Percentiles rank a stretch among this genome's conserved stretches.
Conservation (phyloP, 495 filamentous ascomycete genomes). For the Hypoxylon subgilvum region DNA sequence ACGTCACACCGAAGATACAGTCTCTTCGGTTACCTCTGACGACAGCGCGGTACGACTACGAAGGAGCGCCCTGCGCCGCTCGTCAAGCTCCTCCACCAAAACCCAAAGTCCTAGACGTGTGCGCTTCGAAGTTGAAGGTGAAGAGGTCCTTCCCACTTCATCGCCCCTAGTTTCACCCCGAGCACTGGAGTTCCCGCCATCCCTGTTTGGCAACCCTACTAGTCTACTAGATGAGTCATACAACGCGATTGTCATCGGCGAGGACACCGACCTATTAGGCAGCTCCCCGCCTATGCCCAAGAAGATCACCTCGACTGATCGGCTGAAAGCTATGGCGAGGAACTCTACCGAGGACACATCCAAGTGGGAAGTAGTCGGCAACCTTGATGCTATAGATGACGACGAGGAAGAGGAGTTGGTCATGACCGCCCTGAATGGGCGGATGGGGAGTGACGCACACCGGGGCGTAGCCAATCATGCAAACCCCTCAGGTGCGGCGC, state of each 20-base stretch:
- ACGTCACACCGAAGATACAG: conserved; percentile 43
- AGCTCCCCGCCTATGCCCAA: conserved; percentile 49
- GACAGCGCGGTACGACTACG: conserved; percentile 47
- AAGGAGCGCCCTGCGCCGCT: conserved; percentile 58
- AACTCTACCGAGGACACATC: conserved; percentile 52
- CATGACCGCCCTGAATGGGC: conserved; percentile 33
- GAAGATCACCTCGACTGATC: conserved; percentile 56
- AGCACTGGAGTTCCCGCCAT: conserved; percentile 17
- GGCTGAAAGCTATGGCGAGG: conserved; percentile 50
- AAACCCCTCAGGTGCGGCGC: conserved; percentile 10
- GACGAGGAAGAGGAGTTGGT: conserved; percentile 45
- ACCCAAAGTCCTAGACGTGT: conserved; percentile 57
- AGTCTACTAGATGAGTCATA: conserved; percentile 38
- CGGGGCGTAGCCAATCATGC: background rate
- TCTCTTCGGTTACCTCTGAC: conserved; percentile 52
- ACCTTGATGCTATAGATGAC: conserved; percentile 36
- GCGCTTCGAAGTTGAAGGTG: conserved; percentile 59
- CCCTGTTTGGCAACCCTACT: conserved; percentile 33
- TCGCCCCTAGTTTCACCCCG: conserved; percentile 47
- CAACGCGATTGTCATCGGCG: conserved; percentile 21
- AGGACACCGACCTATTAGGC: conserved; percentile 47
- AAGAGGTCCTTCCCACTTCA: conserved; percentile 58
- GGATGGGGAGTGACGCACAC: conserved; percentile 24
- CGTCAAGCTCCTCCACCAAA: conserved; percentile 51
- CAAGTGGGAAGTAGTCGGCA: conserved; percentile 51